Evolutionary conservation across 1,284 basidiomycete species (phyloP).

Genomic region (Ceratobasidium sp.): DNA sequence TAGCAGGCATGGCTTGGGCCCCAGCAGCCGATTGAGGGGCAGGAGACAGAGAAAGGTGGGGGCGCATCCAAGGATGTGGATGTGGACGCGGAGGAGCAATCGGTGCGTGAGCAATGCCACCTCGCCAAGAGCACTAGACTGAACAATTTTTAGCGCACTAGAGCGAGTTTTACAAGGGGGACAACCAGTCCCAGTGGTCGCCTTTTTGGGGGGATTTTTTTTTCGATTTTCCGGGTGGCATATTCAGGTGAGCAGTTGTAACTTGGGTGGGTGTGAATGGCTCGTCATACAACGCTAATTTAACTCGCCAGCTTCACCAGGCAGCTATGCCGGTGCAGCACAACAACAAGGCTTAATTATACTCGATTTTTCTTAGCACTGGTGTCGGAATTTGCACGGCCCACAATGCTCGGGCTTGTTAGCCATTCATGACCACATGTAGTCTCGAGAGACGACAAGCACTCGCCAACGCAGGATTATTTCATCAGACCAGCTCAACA

Average conservation of each 20-base stretch:
- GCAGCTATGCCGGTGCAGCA: not conserved
- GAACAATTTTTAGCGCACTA: not conserved
- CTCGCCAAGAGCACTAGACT: not conserved
- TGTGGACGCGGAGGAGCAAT: not conserved
- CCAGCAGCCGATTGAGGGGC: not conserved
- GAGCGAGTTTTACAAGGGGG: not conserved
- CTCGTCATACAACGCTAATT: not conserved
- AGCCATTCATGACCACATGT: not conserved
- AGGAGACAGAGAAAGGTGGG: not conserved
- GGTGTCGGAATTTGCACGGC: not conserved
- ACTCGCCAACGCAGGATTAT: not conserved
- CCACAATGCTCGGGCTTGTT: not conserved
- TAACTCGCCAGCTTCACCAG: not conserved
- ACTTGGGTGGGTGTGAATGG: not conserved
- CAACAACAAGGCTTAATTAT: not conserved
- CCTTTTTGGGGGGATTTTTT: not conserved
- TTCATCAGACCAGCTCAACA: no score
- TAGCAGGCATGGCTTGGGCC: not conserved
- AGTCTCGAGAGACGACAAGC: not conserved
- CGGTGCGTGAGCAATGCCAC: not conserved
- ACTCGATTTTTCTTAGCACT: not conserved
- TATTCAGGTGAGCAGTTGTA: not conserved
- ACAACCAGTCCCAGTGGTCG: not conserved
- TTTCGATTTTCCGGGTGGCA: not conserved
- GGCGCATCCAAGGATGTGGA: not conserved